Evolutionary conservation across 2,329 filamentous ascomycete genomes (phyloP).

Genomic region (Colletotrichum cordylinicola): DNA sequence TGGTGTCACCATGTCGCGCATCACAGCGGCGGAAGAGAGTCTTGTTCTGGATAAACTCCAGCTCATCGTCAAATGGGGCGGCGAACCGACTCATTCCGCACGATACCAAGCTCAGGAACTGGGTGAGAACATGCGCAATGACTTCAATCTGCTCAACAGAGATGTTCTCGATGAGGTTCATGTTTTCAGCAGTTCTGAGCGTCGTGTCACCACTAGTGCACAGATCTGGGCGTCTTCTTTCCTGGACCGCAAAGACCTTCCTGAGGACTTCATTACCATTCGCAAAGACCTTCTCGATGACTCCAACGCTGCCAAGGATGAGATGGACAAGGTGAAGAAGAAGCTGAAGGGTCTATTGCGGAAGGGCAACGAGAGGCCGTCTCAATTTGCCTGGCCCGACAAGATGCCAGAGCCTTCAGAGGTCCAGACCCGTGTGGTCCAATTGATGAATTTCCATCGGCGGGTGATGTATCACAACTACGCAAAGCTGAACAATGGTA

Average conservation of each 20-base stretch:
- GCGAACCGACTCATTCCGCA: conserved; percentile 96
- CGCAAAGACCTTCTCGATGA: conserved; percentile 96
- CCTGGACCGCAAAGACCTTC: conserved; percentile 83
- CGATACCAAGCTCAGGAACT: conserved; percentile 96
- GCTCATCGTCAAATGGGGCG: conserved; percentile 98
- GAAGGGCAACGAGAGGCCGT: conserved; percentile 90
- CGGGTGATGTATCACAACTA: conserved; percentile 96
- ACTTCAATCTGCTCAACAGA: conserved; percentile 89
- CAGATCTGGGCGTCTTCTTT: conserved; percentile 96
- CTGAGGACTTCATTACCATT: conserved; percentile 85
- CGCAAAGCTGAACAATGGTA: conserved; percentile 72
- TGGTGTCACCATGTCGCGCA: conserved; percentile 89
- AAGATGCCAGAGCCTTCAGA: conserved; percentile 94
- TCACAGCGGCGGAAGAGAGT: conserved; percentile 91
- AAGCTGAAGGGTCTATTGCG: conserved; percentile 93
- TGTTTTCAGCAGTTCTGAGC: conserved; percentile 94
- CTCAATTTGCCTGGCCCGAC: conserved; percentile 97
- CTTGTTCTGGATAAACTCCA: conserved; percentile 95
- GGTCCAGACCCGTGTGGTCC: conserved; percentile 89
- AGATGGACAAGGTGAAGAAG: conserved; percentile 99
- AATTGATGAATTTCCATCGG: conserved; percentile 97
- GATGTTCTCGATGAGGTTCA: conserved; percentile 92
- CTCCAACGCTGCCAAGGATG: conserved; percentile 97
- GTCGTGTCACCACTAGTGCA: conserved; percentile 92
- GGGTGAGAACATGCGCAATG: conserved; percentile 94